These are phyloP conservation scores for Solanum clarkiae DNA, from an alignment of 257 asterid genomes.

Conservation along the genomic window DNA sequence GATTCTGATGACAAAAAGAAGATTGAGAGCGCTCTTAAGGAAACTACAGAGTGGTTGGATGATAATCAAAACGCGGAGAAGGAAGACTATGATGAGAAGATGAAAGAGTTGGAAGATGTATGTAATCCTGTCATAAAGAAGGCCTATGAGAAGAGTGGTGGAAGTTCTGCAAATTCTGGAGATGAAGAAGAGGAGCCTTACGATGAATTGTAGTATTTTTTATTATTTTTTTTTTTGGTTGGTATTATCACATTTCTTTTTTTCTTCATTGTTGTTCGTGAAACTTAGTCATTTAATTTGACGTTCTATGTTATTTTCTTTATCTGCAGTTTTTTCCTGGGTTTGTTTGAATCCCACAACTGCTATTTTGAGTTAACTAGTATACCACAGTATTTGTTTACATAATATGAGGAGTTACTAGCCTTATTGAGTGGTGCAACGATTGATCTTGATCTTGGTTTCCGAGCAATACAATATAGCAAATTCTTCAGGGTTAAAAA, in stretches of 20 bases:
- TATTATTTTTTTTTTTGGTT: too few relatives aligned
- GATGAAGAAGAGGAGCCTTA: not conserved
- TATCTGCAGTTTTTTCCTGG: not conserved
- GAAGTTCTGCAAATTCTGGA: not conserved
- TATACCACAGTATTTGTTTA: not conserved
- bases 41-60: slow-evolving; percentile 9
- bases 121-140: slow-evolving; percentile 6
- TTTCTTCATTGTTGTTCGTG: not conserved
- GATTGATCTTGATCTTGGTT: not conserved
- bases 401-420: not conserved
- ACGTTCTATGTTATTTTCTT: not conserved
- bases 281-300: not conserved
- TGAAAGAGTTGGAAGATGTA: slow-evolving; percentile 15
- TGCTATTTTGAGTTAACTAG: not conserved
- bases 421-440: not conserved
- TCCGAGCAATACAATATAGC: not conserved
- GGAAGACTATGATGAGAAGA: slow-evolving; percentile 6
- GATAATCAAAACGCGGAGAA: slow-evolving; percentile 10
- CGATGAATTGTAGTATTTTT: slow-evolving; percentile 11
- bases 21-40: slow-evolving; percentile 9
- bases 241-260: too few relatives aligned
- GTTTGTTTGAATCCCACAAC: not conserved
- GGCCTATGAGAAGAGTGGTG: slow-evolving; percentile 2
- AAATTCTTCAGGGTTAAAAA: too few relatives aligned
- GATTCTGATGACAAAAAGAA: slow-evolving; percentile 9